Base-by-base conservation (phyloP, 2,329 filamentous ascomycete genomes). In the Claviceps africana region DNA sequence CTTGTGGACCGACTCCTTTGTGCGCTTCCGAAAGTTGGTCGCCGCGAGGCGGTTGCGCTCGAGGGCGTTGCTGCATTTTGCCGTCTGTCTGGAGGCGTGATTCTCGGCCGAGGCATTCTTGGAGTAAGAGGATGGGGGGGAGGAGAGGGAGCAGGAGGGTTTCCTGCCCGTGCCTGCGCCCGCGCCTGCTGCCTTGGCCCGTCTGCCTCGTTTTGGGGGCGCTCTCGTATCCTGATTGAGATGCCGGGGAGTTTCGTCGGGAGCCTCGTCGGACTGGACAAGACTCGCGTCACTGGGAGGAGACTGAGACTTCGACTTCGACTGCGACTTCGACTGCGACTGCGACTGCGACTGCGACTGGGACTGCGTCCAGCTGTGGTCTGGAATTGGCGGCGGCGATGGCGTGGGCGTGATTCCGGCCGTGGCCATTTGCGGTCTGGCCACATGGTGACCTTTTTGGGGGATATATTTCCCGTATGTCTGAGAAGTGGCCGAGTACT, bases 11-110 rank as follows among this genome's bases (percentile, higher is more conserved):
- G 33, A 47, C 37, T 53, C 44, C 42, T 53, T 53, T 35, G 19
- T 28, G 1, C 44, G 25, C 22, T 48, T 53, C 9, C 52, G 52
- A 25, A 48, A 53, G 15, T 48, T 48, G 25, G 35, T 48, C 4
- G 52, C 52, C 7, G 52, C 48, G 5, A 43, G n/a, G n/a, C 52
- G 52, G 30, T 48, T 53, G 19, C 52, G 48, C 28, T 53, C 52
- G 2, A 48, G 52, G 5, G 33, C 25, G 9, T 30, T 30, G 33
- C 7, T 13, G 39, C 51, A 37, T 37, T 28, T 39, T 1, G 10
- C 17, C 15, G 45, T n/a, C 45, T 47, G 31, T 25, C 3, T 39
- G 5, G 7, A 13, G 39, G 4, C 4, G 2, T 19, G 7, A 2
- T 33, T 47, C 30, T 47, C 13, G 4, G 10, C 28, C 21, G 10